Evolutionary conservation across 2,329 filamentous ascomycete species (phyloP), one percentile per base, ranked within the genome.

Genomic region (Zalaria sp.): DNA sequence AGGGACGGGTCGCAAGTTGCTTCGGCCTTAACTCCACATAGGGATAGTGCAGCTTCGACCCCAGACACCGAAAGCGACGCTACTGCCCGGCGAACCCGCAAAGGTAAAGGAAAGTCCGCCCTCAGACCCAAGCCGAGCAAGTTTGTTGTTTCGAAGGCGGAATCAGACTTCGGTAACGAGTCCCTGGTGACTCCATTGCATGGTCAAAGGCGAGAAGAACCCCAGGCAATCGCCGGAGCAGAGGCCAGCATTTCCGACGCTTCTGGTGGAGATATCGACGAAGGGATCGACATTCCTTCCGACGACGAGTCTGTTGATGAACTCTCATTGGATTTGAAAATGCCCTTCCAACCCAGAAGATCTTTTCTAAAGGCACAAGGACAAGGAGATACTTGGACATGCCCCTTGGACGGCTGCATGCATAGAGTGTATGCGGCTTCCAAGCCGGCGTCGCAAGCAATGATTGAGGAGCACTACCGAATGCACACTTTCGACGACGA

Each of bases 381-480:
- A 5, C 37, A 48, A 3, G 46, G 46, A 4, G 72, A 79, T 41
- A 76, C 75, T 0, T 86, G 81, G 80, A 64, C 63, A 1, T 86
- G 81, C 51, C 70, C 71, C 4, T 68, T 80, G 46, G 72, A 76
- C 7, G 77, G 71, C 25, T 86, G 81, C 52, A 62, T 62, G 32
- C 77, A 77, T 49, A 67, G 78, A 34, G 75, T 84, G 7, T 77
- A 78, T 46, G 70, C 69, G 2, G 75, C 75, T n/a, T 71, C 75
- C 36, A 66, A 72, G 35, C 59, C 69, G 3, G 65, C 69, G 0
- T 73, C 73, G 25, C 69, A 74, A 44, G 60, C 66, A 4, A 60
- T 73, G 6, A 79, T 85, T 37, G 66, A 65, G 11, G 64, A 71
- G 38, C 81, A 86, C 53, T 71, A 79, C 47, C 65, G 65, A 34